Percentiles rank a stretch among this genome's conserved stretches.
Evolutionary conservation across 768 basidiomycete species (phyloP).

Genomic region (Leucosporidium scottii): DNA sequence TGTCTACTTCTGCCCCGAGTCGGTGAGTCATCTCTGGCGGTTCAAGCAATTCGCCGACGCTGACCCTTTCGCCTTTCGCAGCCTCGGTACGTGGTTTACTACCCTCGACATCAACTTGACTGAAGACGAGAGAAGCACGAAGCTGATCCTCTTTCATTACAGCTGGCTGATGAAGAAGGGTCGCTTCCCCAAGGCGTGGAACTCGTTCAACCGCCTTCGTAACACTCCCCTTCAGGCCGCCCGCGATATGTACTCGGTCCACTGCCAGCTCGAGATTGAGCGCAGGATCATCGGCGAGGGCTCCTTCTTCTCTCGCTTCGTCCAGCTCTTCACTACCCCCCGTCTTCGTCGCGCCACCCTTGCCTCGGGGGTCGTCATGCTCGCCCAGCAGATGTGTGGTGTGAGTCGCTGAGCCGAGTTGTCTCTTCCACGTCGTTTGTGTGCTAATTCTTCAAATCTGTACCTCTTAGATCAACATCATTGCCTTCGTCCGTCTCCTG

Average conservation of each 20-base stretch:
- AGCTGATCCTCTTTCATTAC: too few relatives aligned
- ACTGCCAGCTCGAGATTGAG: constrained; percentile 41
- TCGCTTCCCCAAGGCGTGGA: constrained; percentile 41
- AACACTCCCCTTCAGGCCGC: constrained; percentile 43
- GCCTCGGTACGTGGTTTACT: too few relatives aligned
- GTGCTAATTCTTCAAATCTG: too few relatives aligned
- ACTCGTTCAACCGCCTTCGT: constrained; percentile 41
- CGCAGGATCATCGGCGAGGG: constrained; percentile 35
- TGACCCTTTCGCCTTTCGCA: too few relatives aligned
- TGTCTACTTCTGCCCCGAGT: constrained; percentile 55
- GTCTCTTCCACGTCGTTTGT: too few relatives aligned
- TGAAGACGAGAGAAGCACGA: too few relatives aligned
- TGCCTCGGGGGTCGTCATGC: constrained; percentile 2
- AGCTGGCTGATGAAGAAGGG: constrained; percentile 45
- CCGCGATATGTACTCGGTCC: constrained; percentile 45
- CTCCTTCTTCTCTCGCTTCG: constrained; percentile 40
- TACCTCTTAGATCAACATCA: background rate
- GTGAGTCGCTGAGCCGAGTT: background rate
- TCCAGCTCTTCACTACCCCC: constrained; percentile 44
- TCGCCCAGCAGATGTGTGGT: constrained; percentile 11
- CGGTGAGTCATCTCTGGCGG: too few relatives aligned
- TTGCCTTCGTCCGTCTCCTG: background rate
- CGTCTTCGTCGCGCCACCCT: constrained; percentile 26
- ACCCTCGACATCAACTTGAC: too few relatives aligned
- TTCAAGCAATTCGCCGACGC: too few relatives aligned